These are phyloP conservation scores for Ramalina intermedia DNA, from an alignment of 495 filamentous ascomycete genomes.

Conservation along the genomic window DNA sequence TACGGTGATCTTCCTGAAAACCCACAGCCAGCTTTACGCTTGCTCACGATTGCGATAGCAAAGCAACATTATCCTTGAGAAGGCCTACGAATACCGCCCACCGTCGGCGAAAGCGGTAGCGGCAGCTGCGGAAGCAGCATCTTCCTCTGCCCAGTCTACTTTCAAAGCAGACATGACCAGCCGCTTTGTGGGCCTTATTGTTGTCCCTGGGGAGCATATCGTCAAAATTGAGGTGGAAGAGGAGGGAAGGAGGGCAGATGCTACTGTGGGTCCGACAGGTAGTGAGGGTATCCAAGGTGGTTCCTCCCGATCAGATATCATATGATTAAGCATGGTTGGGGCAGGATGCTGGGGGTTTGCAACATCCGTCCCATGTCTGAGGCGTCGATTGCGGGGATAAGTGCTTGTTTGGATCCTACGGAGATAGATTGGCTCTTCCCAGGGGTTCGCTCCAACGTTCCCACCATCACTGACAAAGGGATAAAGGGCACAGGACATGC, in stretches of 20 bases:
- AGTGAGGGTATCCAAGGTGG: no score
- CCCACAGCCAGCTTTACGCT: not conserved
- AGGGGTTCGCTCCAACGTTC: no score
- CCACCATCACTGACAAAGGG: no score
- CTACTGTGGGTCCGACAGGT: no score
- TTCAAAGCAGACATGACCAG: constrained; percentile 61
- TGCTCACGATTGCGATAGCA: constrained; percentile 31
- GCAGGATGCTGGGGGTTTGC: no score
- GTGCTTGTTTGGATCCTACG: no score
- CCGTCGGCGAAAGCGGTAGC: constrained; percentile 30
- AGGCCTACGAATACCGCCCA: constrained; percentile 76
- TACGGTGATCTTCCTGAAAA: constrained; percentile 22
- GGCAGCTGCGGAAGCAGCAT: constrained; percentile 20
- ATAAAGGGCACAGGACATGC: no score
- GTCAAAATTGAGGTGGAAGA: constrained; percentile 76
- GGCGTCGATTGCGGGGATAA: no score
- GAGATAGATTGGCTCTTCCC: no score
- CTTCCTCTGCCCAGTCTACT: constrained; percentile 16
- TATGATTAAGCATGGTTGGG: no score
- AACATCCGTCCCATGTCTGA: no score
- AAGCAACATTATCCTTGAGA: constrained; percentile 71
- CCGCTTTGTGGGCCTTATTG: constrained; percentile 77
- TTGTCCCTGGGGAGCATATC: constrained; percentile 76
- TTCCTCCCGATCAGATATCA: no score
- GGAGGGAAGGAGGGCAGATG: constrained; percentile 15